These are phyloP conservation scores for Scalesia atractyloides DNA, from an alignment of 129 eudicot species.

Conservation along the genomic window DNA sequence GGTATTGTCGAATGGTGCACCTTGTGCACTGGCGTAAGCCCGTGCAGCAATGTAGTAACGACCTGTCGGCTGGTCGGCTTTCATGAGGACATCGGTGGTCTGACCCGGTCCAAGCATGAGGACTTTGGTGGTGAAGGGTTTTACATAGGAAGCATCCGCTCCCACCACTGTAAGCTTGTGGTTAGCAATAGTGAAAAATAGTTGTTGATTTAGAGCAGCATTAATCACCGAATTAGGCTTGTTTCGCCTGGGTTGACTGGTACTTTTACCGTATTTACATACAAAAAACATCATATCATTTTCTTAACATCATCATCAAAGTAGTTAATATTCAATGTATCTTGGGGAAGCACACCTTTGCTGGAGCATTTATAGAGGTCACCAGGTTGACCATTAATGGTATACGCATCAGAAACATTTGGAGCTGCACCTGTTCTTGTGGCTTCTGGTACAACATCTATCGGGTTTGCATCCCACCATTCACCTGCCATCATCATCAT, in stretches of 20 bases:
- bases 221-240: conserved; percentile 75
- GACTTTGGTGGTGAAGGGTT: conserved; percentile 85
- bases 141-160: conserved; percentile 92
- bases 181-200: conserved; percentile 84
- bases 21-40: conserved; percentile 92
- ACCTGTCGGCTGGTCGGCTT: conserved; percentile 81
- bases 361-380: conserved; percentile 84
- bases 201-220: conserved; percentile 83
- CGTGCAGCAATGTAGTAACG: conserved; percentile 91
- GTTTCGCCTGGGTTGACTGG: conserved; percentile 76
- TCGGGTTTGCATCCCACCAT: conserved; percentile 96
- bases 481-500: conserved; percentile 59
- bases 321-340: too few species aligned
- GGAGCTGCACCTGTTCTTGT: conserved; percentile 92
- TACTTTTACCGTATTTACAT: conserved; percentile 68
- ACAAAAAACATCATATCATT: background rate
- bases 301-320: too few species aligned
- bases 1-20: conserved; percentile 89
- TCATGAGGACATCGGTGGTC: conserved; percentile 90
- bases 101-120: conserved; percentile 99
- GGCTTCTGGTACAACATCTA: conserved; percentile 74
- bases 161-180: conserved; percentile 85
- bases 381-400: conserved; percentile 98
- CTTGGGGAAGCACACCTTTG: conserved; percentile 77
- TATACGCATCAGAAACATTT: conserved; percentile 88